Evolutionary conservation across 2,329 filamentous ascomycete genomes (phyloP), one percentile per base, ranked within the genome.

Genomic region (Ceratocystis variospora): DNA sequence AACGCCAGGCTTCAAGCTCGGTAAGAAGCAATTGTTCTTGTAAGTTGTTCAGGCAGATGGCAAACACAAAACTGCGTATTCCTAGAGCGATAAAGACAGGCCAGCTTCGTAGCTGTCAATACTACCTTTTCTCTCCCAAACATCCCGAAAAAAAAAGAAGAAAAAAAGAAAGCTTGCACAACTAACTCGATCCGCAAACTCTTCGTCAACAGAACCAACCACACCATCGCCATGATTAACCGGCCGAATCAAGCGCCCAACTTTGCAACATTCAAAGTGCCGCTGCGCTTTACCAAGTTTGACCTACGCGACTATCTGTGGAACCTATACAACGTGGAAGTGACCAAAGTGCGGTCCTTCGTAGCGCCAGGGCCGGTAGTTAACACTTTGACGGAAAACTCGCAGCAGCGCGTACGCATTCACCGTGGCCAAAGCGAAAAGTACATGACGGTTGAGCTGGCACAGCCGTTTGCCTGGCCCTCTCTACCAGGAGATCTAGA

Each of bases 281-380:
- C 94, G 10, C 82, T 97, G 71, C 86, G 84, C 72, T 91, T 96
- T 81, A 96, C 90, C 81, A 99, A 99, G 79, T 87, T 97, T 76
- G 94, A 99, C 75, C 79, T 99, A 53, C 89, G 91, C 76, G 92
- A 96, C 79, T 99, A 97, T 79, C 87, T 99, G 69, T 89, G 84
- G 79, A 86, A 96, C 75, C 83, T 83, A 55, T 99, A 99, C 80
- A 81, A 83, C 68, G 86, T 97, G 69, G 82, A 86, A 70, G 84
- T 87, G 65, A 78, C 84, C 64, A 80, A 80, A 70, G 85, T 97
- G 69, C 88, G 93, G 69, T 91, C 89, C 64, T 93, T 84, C 73
- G 69, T 70, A 5, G 63, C 68, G 37, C 64, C 64, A 6, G 62
- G 61, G 74, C 83, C 74, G 68, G 76, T 77, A 17, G 81, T 82